A percentile compares a stretch with the other conserved stretches of the same genome.
Evolutionary conservation across 306 rosid species (phyloP).

Genomic region (Pterocarpus macrocarpus): DNA sequence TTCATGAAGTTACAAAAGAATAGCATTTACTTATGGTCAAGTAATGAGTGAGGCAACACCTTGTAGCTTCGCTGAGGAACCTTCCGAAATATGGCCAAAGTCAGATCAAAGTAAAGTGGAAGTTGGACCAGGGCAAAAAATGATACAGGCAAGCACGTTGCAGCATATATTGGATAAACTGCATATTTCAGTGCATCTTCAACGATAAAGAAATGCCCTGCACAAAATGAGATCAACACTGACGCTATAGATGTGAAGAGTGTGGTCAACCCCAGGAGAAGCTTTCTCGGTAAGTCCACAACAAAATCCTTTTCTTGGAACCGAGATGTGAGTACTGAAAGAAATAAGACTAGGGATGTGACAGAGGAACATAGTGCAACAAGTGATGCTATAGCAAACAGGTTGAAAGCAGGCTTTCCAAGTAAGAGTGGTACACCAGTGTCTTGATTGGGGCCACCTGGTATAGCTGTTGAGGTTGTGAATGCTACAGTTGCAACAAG

Average conservation of each 20-base stretch:
- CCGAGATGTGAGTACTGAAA: constrained; percentile 58
- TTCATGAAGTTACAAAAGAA: constrained; percentile 20
- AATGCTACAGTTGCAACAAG: constrained; percentile 74
- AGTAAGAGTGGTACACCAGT: constrained; percentile 54
- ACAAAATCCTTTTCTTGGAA: constrained; percentile 61
- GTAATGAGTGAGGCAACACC: constrained; percentile 4
- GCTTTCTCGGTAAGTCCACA: constrained; percentile 55
- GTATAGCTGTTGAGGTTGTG: constrained; percentile 64
- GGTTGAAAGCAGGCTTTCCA: constrained; percentile 47
- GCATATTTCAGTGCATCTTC: constrained; percentile 41
- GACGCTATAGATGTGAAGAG: constrained; percentile 55
- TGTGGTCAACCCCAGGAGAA: constrained; percentile 58
- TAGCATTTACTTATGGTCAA: background rate
- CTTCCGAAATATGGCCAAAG: constrained; percentile 47
- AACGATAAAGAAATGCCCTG: constrained; percentile 52
- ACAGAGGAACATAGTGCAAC: constrained; percentile 69
- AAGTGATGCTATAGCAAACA: constrained; percentile 58
- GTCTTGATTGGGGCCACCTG: constrained; percentile 55
- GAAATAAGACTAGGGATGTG: constrained; percentile 56
- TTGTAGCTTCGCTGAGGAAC: constrained; percentile 64
- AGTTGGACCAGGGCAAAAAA: constrained; percentile 58
- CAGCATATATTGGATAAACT: constrained; percentile 54
- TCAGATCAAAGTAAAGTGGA: constrained; percentile 58
- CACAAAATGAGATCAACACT: constrained; percentile 56
- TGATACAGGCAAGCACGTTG: constrained; percentile 54